Evolutionary conservation across 2,329 filamentous ascomycete species (phyloP), one percentile per base, ranked within the genome.

Genomic region (Penicillium sp.): DNA sequence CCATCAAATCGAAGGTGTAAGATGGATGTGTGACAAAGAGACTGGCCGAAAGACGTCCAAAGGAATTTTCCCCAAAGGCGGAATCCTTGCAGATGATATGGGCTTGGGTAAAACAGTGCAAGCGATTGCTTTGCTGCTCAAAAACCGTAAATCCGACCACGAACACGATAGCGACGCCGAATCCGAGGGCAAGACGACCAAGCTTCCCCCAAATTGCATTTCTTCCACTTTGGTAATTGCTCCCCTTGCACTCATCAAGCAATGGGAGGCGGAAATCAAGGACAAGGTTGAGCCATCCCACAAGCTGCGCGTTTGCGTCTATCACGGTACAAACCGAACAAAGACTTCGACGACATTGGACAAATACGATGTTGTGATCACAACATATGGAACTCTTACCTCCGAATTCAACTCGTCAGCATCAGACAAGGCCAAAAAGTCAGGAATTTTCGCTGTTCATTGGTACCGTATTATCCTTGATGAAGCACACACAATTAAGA

Each of bases 401-500:
- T 97, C 94, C 0, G 94, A 99, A 69, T 88, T 94, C 69, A 88
- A 85, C 16, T 60, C 63, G 7, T 60, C 59, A 10, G 83, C 85
- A 57, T 87, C 86, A 11, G 86, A 84, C 38, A 84, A 84, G 44
- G 80, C 78, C 3, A 80, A 85, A 10, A 88, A 92, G 67, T 84
- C 87, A 49, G 93, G 92, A 11, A 93, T 92, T 67, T 97, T 97
- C 69, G 91, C 90, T 11, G 79, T 97, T 6, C 86, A 93, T 67
- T 99, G 94, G 94, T 97, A 94, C 77, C 88, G 94, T 49, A 84
- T 97, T 58, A 93, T 99, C 61, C 82, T 99, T 2, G 94, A 99
- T 61, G 94, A 99, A 77, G 94, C 94, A 1, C 94, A 99, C 73
- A 96, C 90, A 1, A 97, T 99, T 82, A 99, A 99, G 78, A 99